A percentile compares a stretch with the other conserved stretches of the same genome.
phyloP scores from a whole-genome alignment of 2,329 filamentous ascomycete genomes.

The Bipolaris oryzae region DNA sequence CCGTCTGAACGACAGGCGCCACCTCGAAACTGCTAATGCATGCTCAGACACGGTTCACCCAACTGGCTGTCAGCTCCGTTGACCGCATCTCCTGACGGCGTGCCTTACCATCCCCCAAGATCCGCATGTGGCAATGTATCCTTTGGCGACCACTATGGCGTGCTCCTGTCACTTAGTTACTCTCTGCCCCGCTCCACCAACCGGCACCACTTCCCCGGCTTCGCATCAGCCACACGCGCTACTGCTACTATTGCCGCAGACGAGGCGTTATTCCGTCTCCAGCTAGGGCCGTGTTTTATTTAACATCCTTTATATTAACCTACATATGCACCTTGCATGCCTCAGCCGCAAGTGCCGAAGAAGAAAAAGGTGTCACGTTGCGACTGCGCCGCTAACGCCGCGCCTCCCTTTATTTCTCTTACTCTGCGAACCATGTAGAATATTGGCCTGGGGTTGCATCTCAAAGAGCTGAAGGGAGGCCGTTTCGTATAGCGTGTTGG shows the following conservation, averaged over 20 bases:
- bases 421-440: neutral
- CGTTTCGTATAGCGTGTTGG: too few relatives aligned
- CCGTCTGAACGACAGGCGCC: neutral
- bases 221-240: neutral
- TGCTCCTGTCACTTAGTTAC: neutral
- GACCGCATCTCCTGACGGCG: neutral
- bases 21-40: neutral
- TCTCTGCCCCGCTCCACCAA: neutral
- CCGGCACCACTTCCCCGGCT: neutral
- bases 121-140: neutral
- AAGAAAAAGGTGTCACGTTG: neutral
- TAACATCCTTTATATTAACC: conserved; percentile 13
- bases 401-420: neutral
- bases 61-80: neutral
- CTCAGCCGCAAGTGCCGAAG: neutral
- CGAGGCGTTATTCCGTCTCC: conserved; percentile 4
- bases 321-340: conserved; percentile 8
- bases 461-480: neutral
- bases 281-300: conserved; percentile 1
- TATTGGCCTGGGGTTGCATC: neutral
- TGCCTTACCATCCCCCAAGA: neutral
- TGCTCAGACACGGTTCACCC: neutral
- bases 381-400: conserved; percentile 11
- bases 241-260: neutral
- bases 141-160: neutral